A percentile compares a stretch with the other conserved stretches of the same genome.
Conservation (phyloP, 2,329 filamentous ascomycete genomes). For the Verticillium albo-atrum region DNA sequence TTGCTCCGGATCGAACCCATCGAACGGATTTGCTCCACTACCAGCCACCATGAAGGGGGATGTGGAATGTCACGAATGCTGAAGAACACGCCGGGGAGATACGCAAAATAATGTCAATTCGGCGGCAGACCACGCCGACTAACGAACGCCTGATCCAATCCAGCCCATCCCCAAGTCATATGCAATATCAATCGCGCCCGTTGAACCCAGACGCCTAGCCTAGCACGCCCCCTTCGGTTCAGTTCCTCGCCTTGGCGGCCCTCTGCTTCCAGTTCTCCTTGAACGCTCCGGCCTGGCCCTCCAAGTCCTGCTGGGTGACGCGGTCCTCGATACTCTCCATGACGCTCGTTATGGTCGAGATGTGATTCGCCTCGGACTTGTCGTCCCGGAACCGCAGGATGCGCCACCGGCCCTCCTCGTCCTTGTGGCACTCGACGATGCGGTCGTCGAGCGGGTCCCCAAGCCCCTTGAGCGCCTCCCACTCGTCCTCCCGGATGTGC, state of each 20-base stretch:
- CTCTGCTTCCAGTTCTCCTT: slow-evolving; percentile 75
- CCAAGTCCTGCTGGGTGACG: slow-evolving; percentile 77
- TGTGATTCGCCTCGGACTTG: slow-evolving; percentile 87
- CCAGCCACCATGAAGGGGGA: too few species aligned
- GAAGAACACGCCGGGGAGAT: neutral
- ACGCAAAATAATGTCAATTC: neutral
- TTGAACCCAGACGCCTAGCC: neutral
- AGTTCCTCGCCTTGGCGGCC: slow-evolving; percentile 8
- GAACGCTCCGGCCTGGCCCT: slow-evolving; percentile 65
- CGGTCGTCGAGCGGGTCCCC: slow-evolving; percentile 75
- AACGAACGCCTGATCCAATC: neutral
- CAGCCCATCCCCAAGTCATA: neutral
- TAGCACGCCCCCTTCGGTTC: neutral
- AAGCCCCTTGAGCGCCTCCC: slow-evolving; percentile 74
- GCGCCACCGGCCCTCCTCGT: slow-evolving; percentile 72
- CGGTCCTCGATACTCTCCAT: slow-evolving; percentile 84
- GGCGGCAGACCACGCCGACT: neutral
- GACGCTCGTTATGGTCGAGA: slow-evolving; percentile 77
- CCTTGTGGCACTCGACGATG: slow-evolving; percentile 86
- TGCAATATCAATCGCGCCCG: neutral
- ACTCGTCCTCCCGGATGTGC: slow-evolving; percentile 69
- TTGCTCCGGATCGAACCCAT: too few species aligned
- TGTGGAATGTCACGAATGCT: neutral
- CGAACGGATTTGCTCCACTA: too few species aligned
- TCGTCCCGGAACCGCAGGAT: slow-evolving; percentile 89